Evolutionary conservation across 768 basidiomycete species (phyloP).

Genomic region (Mrakia hoshinonis): DNA sequence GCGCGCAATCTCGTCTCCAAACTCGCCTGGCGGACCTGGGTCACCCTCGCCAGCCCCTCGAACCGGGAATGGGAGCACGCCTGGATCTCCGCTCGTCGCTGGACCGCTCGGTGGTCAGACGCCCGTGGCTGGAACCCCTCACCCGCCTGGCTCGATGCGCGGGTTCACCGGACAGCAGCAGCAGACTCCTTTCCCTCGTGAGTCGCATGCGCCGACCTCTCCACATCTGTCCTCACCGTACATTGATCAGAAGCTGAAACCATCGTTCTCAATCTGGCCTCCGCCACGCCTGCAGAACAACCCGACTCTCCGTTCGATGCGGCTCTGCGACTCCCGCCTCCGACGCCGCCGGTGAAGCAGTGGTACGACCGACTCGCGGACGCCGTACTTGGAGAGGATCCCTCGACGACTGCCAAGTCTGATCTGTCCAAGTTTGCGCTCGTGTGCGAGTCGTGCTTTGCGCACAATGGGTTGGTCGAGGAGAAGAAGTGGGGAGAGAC

Average conservation of each 20-base stretch:
- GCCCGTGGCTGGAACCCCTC: conserved; percentile 6
- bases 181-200: conserved; percentile 4
- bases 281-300: background rate
- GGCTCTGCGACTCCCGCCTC: conserved; percentile 36
- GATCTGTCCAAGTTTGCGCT: conserved; percentile 56
- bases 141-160: conserved; percentile 8
- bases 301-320: conserved; percentile 19
- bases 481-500: conserved; percentile 71
- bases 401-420: conserved; percentile 35
- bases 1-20: conserved; percentile 17
- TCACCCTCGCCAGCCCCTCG: conserved; percentile 15
- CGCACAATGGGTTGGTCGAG: conserved; percentile 79
- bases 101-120: background rate
- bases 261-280: too few relatives aligned
- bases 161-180: conserved; percentile 1
- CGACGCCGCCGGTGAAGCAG: conserved; percentile 53
- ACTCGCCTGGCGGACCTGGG: background rate
- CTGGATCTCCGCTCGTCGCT: background rate
- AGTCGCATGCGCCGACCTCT: background rate
- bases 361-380: conserved; percentile 87
- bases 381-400: conserved; percentile 70
- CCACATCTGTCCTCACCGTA: background rate
- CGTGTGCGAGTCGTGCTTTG: conserved; percentile 78
- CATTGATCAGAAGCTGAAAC: too few relatives aligned
- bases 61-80: background rate